These are phyloP conservation scores for Phialemoniopsis sp. DNA, from an alignment of 2,329 filamentous ascomycete species.

Conservation along the genomic window DNA sequence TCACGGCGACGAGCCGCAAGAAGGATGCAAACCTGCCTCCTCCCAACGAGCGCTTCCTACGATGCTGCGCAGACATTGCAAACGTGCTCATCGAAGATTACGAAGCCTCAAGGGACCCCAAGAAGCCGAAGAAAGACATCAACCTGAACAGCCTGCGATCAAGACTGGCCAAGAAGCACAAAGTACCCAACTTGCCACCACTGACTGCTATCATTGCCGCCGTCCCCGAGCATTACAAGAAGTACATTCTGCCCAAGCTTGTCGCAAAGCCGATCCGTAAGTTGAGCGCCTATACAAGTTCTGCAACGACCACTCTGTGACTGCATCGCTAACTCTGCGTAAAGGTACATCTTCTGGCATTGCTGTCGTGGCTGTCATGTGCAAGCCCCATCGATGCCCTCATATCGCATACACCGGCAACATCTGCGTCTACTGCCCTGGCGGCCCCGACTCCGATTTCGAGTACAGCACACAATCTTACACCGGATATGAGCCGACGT, in stretches of 20 bases:
- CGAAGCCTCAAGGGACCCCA: constrained; percentile 71
- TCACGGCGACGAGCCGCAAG: constrained; percentile 66
- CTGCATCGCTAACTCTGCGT: constrained; percentile 3
- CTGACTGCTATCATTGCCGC: constrained; percentile 96
- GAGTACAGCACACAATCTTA: constrained; percentile 99
- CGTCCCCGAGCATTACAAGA: constrained; percentile 99
- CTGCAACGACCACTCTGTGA: background rate
- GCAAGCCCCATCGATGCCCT: constrained; percentile 95
- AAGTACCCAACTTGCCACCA: constrained; percentile 80
- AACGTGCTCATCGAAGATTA: constrained; percentile 93
- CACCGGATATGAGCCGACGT: constrained; percentile 96
- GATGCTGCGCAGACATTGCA: constrained; percentile 93
- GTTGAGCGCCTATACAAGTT: constrained; percentile 17
- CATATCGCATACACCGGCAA: constrained; percentile 99
- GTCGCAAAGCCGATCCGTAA: constrained; percentile 93
- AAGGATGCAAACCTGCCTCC: constrained; percentile 71
- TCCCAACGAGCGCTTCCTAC: constrained; percentile 90
- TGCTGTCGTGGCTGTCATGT: constrained; percentile 98
- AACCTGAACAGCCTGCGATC: constrained; percentile 87
- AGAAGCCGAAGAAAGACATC: constrained; percentile 74
- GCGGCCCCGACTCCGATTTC: constrained; percentile 96
- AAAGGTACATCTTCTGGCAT: constrained; percentile 90
- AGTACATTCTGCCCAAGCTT: constrained; percentile 93
- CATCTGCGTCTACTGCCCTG: constrained; percentile 98
- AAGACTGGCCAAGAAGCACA: constrained; percentile 90